Evolutionary conservation across 495 filamentous ascomycete genomes (phyloP).

Genomic region (Thermothielavioides terrestris): DNA sequence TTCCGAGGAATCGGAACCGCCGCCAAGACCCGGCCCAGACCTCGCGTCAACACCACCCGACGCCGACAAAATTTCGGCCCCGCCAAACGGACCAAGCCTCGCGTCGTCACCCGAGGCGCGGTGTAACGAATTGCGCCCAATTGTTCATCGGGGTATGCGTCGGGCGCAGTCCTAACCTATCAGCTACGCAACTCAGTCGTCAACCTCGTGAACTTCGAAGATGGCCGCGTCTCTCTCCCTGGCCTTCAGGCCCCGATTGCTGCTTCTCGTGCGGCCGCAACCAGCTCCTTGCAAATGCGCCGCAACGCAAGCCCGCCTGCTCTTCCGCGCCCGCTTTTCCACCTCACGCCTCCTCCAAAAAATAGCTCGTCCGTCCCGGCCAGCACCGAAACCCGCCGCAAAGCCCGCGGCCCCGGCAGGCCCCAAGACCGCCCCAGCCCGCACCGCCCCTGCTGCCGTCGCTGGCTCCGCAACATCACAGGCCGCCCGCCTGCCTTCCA

Average conservation of each 20-base stretch:
- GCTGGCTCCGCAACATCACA: not conserved
- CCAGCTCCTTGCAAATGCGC: conserved; percentile 10
- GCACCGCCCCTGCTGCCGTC: not conserved
- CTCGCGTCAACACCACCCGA: not conserved
- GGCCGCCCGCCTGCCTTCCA: conserved; percentile 2
- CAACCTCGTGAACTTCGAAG: no score
- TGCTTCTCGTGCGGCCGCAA: conserved; percentile 10
- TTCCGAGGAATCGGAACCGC: not conserved
- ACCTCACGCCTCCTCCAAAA: conserved; percentile 13
- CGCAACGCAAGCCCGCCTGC: not conserved
- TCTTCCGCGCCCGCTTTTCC: conserved; percentile 6
- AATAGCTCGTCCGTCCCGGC: not conserved
- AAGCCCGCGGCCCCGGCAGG: not conserved
- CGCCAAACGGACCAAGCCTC: not conserved
- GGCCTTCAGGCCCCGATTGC: conserved; percentile 10
- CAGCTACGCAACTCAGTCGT: no score
- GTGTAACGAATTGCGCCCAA: not conserved
- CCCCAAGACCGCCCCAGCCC: not conserved
- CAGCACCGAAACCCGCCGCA: not conserved
- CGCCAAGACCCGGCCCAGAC: conserved; percentile 1
- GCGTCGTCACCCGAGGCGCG: not conserved
- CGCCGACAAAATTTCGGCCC: conserved; percentile 8
- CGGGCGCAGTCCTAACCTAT: no score
- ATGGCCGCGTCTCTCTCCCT: conserved; percentile 23
- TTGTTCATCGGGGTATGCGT: no score